Evolutionary conservation across 305 asterid genomes (phyloP).

Genomic region (Nicotiana rustica): DNA sequence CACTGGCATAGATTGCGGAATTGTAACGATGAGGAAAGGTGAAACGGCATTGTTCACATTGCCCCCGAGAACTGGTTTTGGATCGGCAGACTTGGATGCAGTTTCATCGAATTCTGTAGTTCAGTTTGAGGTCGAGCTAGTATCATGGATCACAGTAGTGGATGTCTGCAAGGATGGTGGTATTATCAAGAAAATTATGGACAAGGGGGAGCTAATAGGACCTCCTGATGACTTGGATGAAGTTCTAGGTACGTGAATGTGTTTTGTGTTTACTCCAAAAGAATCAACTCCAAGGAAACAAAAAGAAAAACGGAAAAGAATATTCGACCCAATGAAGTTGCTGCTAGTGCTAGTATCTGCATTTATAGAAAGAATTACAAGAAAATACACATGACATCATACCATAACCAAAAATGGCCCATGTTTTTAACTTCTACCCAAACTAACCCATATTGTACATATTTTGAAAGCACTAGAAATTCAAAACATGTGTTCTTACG

Average conservation of each 20-base stretch:
- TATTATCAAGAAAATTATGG: constrained; percentile 63
- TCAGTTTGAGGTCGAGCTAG: constrained; percentile 70
- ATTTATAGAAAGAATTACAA: too few species aligned
- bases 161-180: constrained; percentile 82
- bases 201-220: constrained; percentile 62
- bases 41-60: constrained; percentile 66
- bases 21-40: constrained; percentile 75
- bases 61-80: constrained; percentile 58
- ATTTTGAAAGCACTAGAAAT: too few species aligned
- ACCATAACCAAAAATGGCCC: too few species aligned
- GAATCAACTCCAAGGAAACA: background rate
- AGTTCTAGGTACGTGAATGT: constrained; percentile 57
- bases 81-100: constrained; percentile 47
- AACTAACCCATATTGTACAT: too few species aligned
- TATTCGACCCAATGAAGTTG: background rate
- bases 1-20: constrained; percentile 62
- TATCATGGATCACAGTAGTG: constrained; percentile 71
- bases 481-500: too few species aligned
- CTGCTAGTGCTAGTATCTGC: background rate
- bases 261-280: background rate
- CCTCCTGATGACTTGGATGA: constrained; percentile 78
- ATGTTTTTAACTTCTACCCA: too few species aligned
- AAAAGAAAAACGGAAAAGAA: background rate
- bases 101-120: constrained; percentile 58
- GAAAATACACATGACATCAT: too few species aligned